Evolutionary conservation across 2,329 filamentous ascomycete species (phyloP), one percentile per base, ranked within the genome.

Genomic region (Colletotrichum sp.): DNA sequence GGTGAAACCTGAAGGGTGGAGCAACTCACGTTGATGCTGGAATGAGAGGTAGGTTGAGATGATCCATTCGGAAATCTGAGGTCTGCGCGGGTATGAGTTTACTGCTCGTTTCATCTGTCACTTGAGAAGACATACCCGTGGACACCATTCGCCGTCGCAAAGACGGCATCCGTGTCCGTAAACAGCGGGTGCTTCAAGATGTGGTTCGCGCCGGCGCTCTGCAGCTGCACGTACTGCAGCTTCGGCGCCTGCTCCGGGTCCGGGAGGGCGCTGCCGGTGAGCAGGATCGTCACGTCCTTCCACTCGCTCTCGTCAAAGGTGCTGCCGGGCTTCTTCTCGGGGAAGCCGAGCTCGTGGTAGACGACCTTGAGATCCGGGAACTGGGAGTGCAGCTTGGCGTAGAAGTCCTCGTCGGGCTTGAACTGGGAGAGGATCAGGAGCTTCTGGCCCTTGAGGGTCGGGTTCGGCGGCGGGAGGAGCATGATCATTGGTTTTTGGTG

Each of bases 31-130:
- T 4, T 81, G 80, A 72, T 90, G 89, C 77, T 90, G 87, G 66
- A 87, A 85, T 1, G 88, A 84, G 4, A 91, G 82, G 78, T 87
- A 91, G 0, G 89, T 91, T 26, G 84, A 81, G 28, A 91, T 87
- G 8, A 91, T 85, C 90, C 90, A 92, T 81, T 92, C 90, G 0
- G 89, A 83, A 76, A 91, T 92, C 78, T 91, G 90, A 3, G 90
- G 89, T 2, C 89, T 90, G 62, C 8, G 4, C 2, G 15, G 2
- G 1, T 2, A 30, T 36, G 18, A 65, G 63, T n/a, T 12, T 3
- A 18, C 3, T 3, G 18, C 2, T n/a, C 4, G 28, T 3, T 18
- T 55, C 18, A 63, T 2, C 7, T 7, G 8, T 18, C 12, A 12
- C 8, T 10, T 5, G 5, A 44, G 16, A 9, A 26, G 32, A 24